phyloP scores from a whole-genome alignment of 2,329 filamentous ascomycete species.

The Podosphaera aphanis region DNA sequence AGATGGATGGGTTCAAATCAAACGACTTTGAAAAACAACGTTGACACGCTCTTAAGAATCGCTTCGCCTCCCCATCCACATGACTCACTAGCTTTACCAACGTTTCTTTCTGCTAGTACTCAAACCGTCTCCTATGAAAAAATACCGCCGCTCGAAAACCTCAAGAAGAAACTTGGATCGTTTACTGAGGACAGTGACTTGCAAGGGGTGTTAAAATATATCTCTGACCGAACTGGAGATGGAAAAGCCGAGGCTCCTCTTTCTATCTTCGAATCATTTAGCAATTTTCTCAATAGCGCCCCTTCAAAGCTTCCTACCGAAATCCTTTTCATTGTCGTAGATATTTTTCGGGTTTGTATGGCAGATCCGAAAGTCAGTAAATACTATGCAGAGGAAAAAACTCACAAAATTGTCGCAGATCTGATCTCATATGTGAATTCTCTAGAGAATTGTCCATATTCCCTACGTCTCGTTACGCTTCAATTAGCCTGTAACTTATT shows the following conservation, averaged over 20 bases:
- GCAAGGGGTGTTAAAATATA: conserved; percentile 42
- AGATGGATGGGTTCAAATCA: conserved; percentile 62
- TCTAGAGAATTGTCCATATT: conserved; percentile 44
- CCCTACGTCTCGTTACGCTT: conserved; percentile 58
- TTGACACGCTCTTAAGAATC: conserved; percentile 52
- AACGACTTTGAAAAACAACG: conserved; percentile 41
- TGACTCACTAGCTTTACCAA: conserved; percentile 43
- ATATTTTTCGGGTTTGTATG: conserved; percentile 58
- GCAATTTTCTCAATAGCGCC: conserved; percentile 32
- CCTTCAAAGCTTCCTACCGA: conserved; percentile 34
- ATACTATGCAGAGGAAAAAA: conserved; percentile 56
- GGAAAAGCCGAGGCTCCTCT: conserved; percentile 43
- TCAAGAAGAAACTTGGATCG: conserved; percentile 53
- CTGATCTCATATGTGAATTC: conserved; percentile 37
- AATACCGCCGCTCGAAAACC: conserved; percentile 58
- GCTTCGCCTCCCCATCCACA: conserved; percentile 59
- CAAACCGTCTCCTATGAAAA: conserved; percentile 50
- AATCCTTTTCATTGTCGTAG: conserved; percentile 57
- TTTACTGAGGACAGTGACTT: conserved; percentile 36
- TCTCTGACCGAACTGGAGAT: conserved; percentile 34
- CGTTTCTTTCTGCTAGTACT: conserved; percentile 36
- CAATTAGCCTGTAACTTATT: conserved; percentile 76
- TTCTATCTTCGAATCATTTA: conserved; percentile 45
- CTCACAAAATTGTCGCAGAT: conserved; percentile 35
- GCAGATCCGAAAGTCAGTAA: conserved; percentile 57